A percentile compares a stretch with the other conserved stretches of the same genome.
These are phyloP conservation scores for Pyricularia sp. DNA, from an alignment of 2,329 filamentous ascomycete species.

Conservation along the genomic window DNA sequence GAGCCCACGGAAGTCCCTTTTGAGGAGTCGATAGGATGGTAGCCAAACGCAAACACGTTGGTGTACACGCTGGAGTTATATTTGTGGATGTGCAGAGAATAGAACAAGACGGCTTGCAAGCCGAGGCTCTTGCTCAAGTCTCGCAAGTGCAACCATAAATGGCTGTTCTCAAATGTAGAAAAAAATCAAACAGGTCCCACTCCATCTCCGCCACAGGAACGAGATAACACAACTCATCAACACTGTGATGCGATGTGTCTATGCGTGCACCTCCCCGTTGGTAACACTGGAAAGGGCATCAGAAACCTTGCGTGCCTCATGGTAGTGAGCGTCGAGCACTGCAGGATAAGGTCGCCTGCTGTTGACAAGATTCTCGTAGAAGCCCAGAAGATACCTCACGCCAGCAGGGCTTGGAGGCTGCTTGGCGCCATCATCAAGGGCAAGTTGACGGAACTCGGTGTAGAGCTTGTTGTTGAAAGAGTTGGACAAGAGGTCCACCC, in stretches of 20 bases:
- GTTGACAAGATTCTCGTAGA: constrained; percentile 37
- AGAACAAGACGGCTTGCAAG: neutral
- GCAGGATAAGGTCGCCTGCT: constrained; percentile 15
- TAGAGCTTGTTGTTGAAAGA: constrained; percentile 72
- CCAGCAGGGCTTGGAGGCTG: constrained; percentile 39
- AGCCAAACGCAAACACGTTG: neutral
- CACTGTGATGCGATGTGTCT: neutral
- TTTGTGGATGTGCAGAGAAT: neutral
- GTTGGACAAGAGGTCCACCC: constrained; percentile 61
- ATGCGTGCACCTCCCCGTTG: constrained; percentile 9
- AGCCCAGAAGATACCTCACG: constrained; percentile 53
- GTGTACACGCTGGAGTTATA: neutral
- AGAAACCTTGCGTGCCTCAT: constrained; percentile 15
- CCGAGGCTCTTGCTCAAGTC: neutral
- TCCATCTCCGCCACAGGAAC: neutral
- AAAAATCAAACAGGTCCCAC: neutral
- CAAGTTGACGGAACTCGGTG: constrained; percentile 59
- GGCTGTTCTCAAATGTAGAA: neutral
- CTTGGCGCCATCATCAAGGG: constrained; percentile 51
- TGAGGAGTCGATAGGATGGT: neutral
- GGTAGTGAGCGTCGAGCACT: constrained; percentile 18
- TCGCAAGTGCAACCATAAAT: neutral
- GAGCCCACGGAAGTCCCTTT: neutral
- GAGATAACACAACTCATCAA: neutral
- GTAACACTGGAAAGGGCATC: constrained; percentile 1